phyloP scores from a whole-genome alignment of 257 asterid genomes.

The Solanum pennellii region DNA sequence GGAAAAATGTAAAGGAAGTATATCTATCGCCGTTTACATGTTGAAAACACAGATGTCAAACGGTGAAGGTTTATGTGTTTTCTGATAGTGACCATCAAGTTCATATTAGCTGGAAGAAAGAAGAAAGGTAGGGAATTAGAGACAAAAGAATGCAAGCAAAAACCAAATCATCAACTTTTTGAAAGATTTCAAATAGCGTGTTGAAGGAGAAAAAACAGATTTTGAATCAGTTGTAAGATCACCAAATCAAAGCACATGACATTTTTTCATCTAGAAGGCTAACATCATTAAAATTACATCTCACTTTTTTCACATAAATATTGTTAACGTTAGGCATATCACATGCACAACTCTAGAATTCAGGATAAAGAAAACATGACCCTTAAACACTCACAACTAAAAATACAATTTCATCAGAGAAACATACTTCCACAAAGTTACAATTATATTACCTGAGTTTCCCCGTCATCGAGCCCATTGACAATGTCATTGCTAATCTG shows the following conservation, averaged over 20 bases:
- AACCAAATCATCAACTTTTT: background rate
- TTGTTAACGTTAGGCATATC: background rate
- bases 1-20: background rate
- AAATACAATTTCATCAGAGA: background rate
- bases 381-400: background rate
- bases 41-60: background rate
- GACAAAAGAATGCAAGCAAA: background rate
- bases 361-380: background rate
- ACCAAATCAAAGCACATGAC: background rate
- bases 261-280: background rate
- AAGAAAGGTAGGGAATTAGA: background rate
- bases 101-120: background rate
- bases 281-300: background rate
- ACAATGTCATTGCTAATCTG: constrained; percentile 5
- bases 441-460: constrained; percentile 48
- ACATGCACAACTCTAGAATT: background rate
- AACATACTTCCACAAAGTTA: background rate
- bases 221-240: background rate
- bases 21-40: background rate
- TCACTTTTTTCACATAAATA: background rate
- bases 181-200: background rate
- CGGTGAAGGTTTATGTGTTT: background rate
- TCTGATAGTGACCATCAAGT: background rate
- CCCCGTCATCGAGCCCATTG: constrained; percentile 24
- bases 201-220: background rate